Evolutionary conservation across 768 basidiomycete genomes (phyloP).

Genomic region (Brasilioporus rufonigricans): DNA sequence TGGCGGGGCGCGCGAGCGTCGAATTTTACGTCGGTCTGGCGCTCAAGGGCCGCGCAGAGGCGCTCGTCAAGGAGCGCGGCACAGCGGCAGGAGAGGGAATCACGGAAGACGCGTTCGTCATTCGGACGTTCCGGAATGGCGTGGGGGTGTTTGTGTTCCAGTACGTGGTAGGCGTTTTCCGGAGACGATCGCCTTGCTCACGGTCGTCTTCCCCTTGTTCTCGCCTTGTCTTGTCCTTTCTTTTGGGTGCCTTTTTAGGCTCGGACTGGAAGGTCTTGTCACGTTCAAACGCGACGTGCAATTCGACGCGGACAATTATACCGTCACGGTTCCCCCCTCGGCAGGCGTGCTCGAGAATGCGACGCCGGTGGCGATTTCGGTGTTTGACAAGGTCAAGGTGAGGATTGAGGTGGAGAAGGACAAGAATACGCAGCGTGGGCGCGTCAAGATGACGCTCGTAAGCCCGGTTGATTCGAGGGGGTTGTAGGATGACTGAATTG

Average conservation of each 20-base stretch:
- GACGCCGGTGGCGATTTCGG: constrained; percentile 62
- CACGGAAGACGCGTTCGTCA: constrained; percentile 86
- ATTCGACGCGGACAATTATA: constrained; percentile 91
- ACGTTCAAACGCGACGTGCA: constrained; percentile 88
- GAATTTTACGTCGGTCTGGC: constrained; percentile 98
- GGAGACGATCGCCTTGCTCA: background rate
- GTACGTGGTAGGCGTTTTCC: constrained; percentile 51
- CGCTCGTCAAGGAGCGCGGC: constrained; percentile 30
- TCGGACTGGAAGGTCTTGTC: constrained; percentile 92
- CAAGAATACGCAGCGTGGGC: constrained; percentile 86
- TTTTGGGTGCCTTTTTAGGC: too few species aligned
- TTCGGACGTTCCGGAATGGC: constrained; percentile 92
- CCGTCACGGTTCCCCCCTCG: constrained; percentile 61
- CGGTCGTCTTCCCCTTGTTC: background rate
- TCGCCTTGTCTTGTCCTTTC: too few species aligned
- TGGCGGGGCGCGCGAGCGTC: constrained; percentile 94
- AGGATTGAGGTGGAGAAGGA: constrained; percentile 93
- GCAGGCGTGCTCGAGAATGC: constrained; percentile 5
- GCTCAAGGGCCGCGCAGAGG: constrained; percentile 61
- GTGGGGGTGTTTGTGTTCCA: constrained; percentile 94
- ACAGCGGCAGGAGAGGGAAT: constrained; percentile 39
- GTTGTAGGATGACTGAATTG: constrained; percentile 30
- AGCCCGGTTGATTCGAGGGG: constrained; percentile 57
- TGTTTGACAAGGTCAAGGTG: constrained; percentile 94
- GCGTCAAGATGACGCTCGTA: constrained; percentile 80